Base-by-base conservation (phyloP, 2,329 filamentous ascomycete genomes). In the Coleophoma eucalyptorum region DNA sequence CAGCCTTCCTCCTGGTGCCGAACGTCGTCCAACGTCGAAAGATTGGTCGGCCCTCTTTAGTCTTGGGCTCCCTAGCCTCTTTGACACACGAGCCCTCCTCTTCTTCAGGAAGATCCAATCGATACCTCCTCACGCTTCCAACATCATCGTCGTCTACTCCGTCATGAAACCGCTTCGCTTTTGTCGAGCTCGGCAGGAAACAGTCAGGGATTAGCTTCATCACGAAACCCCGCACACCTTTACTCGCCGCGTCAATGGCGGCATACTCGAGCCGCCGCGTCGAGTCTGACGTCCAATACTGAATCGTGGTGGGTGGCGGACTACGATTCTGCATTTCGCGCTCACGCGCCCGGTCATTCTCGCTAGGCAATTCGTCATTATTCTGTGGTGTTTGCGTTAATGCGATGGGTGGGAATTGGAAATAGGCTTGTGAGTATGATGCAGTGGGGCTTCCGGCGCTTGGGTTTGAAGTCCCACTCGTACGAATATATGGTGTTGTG, bases 211-310 rank as follows among this genome's bases (percentile, higher is more conserved):
- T 71, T 7, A 85, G 57, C 79, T 76, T 73, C 62, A 78, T 71
- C 33, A 84, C 60, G 77, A 83, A 86, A 12, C 82, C 83, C 56
- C 76, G 76, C 31, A 86, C 71, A 4, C 83, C 83, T 2, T 74
- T 72, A 34, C 75, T 78, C 2, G 82, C 81, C 0, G 81, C 81
- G 46, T 86, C 83, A 38, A 86, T 86, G 50, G 83, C 83, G 0
- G 81, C 83, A 58, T 86, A 86, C 68, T 86, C 83, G 3, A 84
- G 72, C 11, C 81, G 73, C 3, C 83, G 74, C 0, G 82, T 85
- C 48, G 73, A 73, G 61, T 85, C 80, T 59, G 80, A 84, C 1
- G 81, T 86, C 83, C 83, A 86, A 67, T 86, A 86, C 61, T 85
- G 80, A 1, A 79, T 80, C 3, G 83, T 84, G 57, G 77, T 75